Evolutionary conservation across 768 basidiomycete genomes (phyloP), one percentile per base, ranked within the genome.

Genomic region (Naganishia kalamii): DNA sequence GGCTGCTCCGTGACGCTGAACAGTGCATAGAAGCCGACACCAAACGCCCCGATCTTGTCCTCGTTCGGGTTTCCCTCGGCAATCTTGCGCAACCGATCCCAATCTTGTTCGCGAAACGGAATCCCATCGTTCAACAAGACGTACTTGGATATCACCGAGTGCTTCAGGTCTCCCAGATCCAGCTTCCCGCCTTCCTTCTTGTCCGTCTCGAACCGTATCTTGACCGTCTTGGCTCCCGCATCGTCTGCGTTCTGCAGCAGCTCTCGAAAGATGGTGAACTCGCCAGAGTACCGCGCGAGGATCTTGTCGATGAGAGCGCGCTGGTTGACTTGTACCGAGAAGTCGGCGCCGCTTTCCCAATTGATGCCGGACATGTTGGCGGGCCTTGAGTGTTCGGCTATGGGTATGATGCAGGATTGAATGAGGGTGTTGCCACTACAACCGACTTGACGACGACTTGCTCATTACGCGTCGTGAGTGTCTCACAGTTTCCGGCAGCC

Each of bases 221-320:
- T 87, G 2, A 87, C 90, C 15, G 82, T 79, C 60, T 81, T 84
- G 1, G 89, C 85, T 29, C 35, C 57, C 5, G 57, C 65, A 66
- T 60, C 60, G 43, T 37, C 62, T 1, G 92, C 92, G 75, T 99
- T 97, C 81, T 98, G 94, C 0, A 97, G 80, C 5, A 99, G 83
- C 76, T 97, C 94, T 52, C 93, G 79, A 65, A 86, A 86, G 47
- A 87, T 85, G 5, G 92, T 94, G 71, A 92, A 90, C 80, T 96
- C 92, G 60, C 91, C 93, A 13, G 88, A 90, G 79, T 99, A 99
- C 27, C 94, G 83, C 11, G 94, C 92, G 23, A 99, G 85, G 25
- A 98, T 90, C 71, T 80, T 97, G 82, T 96, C 93, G 60, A 97
- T 94, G 64, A 96, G 81, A n/a, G 92, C 92, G 21, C 93, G 85